phyloP scores from a whole-genome alignment of 768 basidiomycete genomes.

The Trichaptum fuscoviolaceum region DNA sequence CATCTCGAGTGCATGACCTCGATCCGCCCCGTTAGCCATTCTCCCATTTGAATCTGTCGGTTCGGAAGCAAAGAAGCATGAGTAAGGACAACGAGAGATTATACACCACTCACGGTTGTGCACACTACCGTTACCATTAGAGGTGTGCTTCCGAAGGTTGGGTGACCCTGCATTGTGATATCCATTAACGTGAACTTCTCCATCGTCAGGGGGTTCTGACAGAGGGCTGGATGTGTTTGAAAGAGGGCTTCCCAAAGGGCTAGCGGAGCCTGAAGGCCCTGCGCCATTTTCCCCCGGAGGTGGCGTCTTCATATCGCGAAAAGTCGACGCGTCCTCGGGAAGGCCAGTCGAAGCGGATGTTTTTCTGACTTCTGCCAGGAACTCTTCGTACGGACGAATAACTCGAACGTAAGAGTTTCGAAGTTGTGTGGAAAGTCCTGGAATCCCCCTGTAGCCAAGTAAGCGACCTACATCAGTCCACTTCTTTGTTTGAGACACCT shows the following conservation, averaged over 20 bases:
- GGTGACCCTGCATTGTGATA: slow-evolving; percentile 31
- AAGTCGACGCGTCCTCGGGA: slow-evolving; percentile 5
- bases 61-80: background rate
- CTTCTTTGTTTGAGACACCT: slow-evolving; percentile 81
- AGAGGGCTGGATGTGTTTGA: slow-evolving; percentile 74
- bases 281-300: slow-evolving; percentile 17
- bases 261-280: slow-evolving; percentile 24
- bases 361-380: slow-evolving; percentile 62
- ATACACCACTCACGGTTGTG: background rate
- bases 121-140: slow-evolving; percentile 5
- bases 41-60: background rate
- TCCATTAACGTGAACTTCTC: slow-evolving; percentile 47
- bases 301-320: slow-evolving; percentile 10
- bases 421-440: slow-evolving; percentile 80
- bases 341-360: slow-evolving; percentile 32
- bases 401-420: slow-evolving; percentile 87
- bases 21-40: background rate
- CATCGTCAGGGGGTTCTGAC: slow-evolving; percentile 78
- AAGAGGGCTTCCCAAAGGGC: slow-evolving; percentile 67
- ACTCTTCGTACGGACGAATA: slow-evolving; percentile 94
- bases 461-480: slow-evolving; percentile 85
- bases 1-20: background rate
- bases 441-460: slow-evolving; percentile 78
- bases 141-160: slow-evolving; percentile 7
- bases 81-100: background rate